A percentile compares a stretch with the other conserved stretches of the same genome.
Conservation (phyloP, 768 basidiomycete species). For the Suillus alpinus region DNA sequence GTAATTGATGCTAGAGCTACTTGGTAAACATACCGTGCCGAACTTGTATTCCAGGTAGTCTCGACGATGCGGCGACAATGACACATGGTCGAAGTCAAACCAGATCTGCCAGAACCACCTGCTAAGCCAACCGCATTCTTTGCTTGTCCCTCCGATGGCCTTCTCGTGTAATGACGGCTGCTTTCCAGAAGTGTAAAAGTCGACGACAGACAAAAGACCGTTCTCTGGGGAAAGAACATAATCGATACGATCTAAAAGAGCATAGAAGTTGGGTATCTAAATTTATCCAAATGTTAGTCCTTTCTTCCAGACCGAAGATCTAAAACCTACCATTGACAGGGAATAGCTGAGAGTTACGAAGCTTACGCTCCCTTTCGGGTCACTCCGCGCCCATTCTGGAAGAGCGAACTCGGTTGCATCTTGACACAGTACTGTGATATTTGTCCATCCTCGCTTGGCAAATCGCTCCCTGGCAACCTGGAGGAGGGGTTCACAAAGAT, state of each 20-base stretch:
- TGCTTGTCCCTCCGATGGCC: slow-evolving; percentile 61
- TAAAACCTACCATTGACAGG: slow-evolving; percentile 46
- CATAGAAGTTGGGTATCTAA: slow-evolving; percentile 62
- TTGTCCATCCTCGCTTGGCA: slow-evolving; percentile 64
- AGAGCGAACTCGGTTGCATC: slow-evolving; percentile 68
- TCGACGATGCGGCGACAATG: slow-evolving; percentile 53
- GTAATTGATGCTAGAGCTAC: neutral
- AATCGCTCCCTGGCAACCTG: slow-evolving; percentile 71
- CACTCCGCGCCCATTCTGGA: slow-evolving; percentile 52
- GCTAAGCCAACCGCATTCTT: slow-evolving; percentile 61
- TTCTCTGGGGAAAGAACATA: slow-evolving; percentile 56
- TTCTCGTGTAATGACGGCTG: slow-evolving; percentile 54
- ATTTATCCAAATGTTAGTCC: slow-evolving; percentile 1
- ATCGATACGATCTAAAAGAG: slow-evolving; percentile 65
- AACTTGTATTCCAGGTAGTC: slow-evolving; percentile 79
- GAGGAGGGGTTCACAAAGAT: slow-evolving; percentile 69
- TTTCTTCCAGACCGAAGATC: neutral
- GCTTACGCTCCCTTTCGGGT: slow-evolving; percentile 54
- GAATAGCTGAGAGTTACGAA: slow-evolving; percentile 57
- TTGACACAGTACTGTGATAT: slow-evolving; percentile 69
- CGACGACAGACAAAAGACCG: slow-evolving; percentile 65
- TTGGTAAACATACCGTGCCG: slow-evolving; percentile 50
- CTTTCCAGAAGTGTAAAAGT: slow-evolving; percentile 67
- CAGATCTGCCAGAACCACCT: slow-evolving; percentile 80
- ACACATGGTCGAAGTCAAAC: slow-evolving; percentile 58